A percentile compares a stretch with the other conserved stretches of the same genome.
These are phyloP conservation scores for Hypocrella siamensis DNA, from an alignment of 2,329 filamentous ascomycete genomes.

Conservation along the genomic window DNA sequence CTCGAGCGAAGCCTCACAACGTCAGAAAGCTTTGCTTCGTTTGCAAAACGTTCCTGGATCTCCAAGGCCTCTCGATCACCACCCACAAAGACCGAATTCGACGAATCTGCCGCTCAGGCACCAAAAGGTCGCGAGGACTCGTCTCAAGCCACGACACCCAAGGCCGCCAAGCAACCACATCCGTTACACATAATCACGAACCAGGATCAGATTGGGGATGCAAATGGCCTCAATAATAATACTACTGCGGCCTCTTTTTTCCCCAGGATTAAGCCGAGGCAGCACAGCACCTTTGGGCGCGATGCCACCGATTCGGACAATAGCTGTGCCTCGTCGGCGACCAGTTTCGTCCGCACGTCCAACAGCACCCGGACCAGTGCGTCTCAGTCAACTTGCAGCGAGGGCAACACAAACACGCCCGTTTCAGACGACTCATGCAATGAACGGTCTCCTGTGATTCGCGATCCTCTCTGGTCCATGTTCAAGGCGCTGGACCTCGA, in stretches of 20 bases:
- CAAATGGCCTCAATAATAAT: conserved; percentile 19
- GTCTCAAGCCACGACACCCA: not conserved
- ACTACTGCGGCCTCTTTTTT: conserved; percentile 32
- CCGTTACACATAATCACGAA: conserved; percentile 12
- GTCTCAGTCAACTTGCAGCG: conserved; percentile 22
- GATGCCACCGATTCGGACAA: conserved; percentile 22
- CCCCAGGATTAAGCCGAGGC: conserved; percentile 31
- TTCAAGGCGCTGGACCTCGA: conserved; percentile 39
- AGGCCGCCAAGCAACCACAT: conserved; percentile 7
- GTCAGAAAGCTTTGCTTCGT: conserved; percentile 28
- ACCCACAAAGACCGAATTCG: conserved; percentile 23
- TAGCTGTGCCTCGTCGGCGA: conserved; percentile 30
- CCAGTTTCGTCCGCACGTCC: conserved; percentile 26
- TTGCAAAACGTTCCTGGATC: conserved; percentile 5
- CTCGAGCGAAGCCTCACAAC: conserved; percentile 21
- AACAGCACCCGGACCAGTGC: conserved; percentile 18
- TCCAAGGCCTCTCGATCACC: conserved; percentile 11
- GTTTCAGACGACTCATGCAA: conserved; percentile 28
- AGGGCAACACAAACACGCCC: conserved; percentile 19
- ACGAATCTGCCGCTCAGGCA: conserved; percentile 10
- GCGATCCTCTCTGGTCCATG: conserved; percentile 37
- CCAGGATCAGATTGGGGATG: conserved; percentile 9
- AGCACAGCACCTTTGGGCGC: conserved; percentile 23
- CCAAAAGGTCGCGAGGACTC: conserved; percentile 6
- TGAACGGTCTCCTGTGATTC: conserved; percentile 25